Evolutionary conservation across 2,329 filamentous ascomycete species (phyloP), one percentile per base, ranked within the genome.

Genomic region (Stagonosporopsis vannaccii): DNA sequence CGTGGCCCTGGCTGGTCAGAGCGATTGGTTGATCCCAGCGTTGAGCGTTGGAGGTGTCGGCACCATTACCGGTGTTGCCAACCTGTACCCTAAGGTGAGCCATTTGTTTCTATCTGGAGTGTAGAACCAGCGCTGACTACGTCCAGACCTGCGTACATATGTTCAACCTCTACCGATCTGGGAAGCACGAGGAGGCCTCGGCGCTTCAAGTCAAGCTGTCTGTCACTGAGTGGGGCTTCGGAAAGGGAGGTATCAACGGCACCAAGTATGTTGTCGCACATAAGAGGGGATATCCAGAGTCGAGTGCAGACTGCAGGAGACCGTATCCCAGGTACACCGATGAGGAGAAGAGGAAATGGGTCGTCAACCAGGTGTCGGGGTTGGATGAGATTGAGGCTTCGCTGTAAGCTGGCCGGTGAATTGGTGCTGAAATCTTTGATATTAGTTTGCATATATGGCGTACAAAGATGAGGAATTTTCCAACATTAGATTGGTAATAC

Each of bases 51-150:
- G 87, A 15, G 84, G 82, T 26, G 80, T 82, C 2, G 87, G 87
- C 9, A 85, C 82, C 61, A 85, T 89, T 45, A 84, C 86, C 0
- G 86, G 85, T 3, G 84, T 88, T 59, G 87, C 81, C 23, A 89
- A 89, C 60, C 76, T 88, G 2, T 86, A 84, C 63, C 86, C 85
- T 8, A 81, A 80, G 67, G 74, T 69, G 70, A 45, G 60, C 6
- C 39, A 1, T 3, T 28, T n/a, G n/a, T n/a, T 20, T 32, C 12
- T 4, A 26, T 42, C 15, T 13, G 4, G 4, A 17, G 19, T 8
- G 17, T n/a, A 37, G 20, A 4, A 32, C 20, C 6, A 11, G 20
- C 13, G 30, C 58, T 64, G 56, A 64, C 35, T 48, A 2, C 2
- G 11, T 1, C 4, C 19, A 70, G 68, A 63, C 71, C n/a, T 84